Evolutionary conservation across 129 eudicot species (phyloP).

Genomic region (Chrysanthemum makinoi): DNA sequence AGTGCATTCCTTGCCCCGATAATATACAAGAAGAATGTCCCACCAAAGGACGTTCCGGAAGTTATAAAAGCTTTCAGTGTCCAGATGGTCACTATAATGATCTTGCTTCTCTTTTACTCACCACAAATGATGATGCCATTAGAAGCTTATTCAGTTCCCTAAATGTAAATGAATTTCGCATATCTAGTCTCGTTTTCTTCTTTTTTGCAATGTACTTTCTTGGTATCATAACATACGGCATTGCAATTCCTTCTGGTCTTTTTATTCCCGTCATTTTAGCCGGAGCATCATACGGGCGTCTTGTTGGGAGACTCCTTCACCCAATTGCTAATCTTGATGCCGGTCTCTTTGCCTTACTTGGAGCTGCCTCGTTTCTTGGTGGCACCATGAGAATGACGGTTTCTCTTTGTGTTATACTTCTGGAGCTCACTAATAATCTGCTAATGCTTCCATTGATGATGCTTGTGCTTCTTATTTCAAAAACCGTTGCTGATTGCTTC

Average conservation of each 20-base stretch:
- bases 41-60: slow-evolving; percentile 67
- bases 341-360: slow-evolving; percentile 84
- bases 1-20: slow-evolving; percentile 78
- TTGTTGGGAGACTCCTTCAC: slow-evolving; percentile 59
- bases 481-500: slow-evolving; percentile 91
- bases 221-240: slow-evolving; percentile 87
- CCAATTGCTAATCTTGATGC: slow-evolving; percentile 60
- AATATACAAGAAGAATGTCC: slow-evolving; percentile 58
- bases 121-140: slow-evolving; percentile 95
- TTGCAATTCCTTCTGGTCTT: slow-evolving; percentile 93
- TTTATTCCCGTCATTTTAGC: slow-evolving; percentile 96
- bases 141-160: slow-evolving; percentile 66
- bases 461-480: slow-evolving; percentile 92
- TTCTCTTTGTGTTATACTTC: slow-evolving; percentile 87
- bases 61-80: slow-evolving; percentile 87
- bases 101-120: slow-evolving; percentile 93
- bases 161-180: slow-evolving; percentile 50
- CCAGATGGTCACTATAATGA: slow-evolving; percentile 77
- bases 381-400: slow-evolving; percentile 99
- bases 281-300: slow-evolving; percentile 90
- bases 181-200: slow-evolving; percentile 62
- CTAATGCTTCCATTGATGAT: slow-evolving; percentile 88
- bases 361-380: slow-evolving; percentile 98
- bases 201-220: slow-evolving; percentile 55
- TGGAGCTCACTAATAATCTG: slow-evolving; percentile 84